Base-by-base conservation (phyloP, 2,329 filamentous ascomycete genomes). In the Fusarium begoniae region DNA sequence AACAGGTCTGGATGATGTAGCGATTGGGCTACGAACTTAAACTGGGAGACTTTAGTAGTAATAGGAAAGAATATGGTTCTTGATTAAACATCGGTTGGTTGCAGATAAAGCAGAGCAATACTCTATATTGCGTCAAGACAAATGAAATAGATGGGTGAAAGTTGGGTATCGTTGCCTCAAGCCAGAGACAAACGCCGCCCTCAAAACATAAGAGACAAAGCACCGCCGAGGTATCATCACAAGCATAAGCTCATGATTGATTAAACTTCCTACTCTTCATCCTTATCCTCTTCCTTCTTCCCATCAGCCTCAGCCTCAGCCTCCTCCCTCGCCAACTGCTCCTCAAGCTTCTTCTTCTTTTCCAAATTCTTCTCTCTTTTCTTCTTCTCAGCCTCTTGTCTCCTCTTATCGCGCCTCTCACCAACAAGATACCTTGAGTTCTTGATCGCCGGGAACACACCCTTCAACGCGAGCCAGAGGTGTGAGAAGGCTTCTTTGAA, bases 401-500 rank as follows among this genome's bases (percentile, higher is more conserved):
- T 59, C 18, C 28, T 51, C 7, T 37, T 17, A 15, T 67, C 32
- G 0, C 22, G 45, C 18, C 44, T 67, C 45, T 67, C 63, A 6
- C 65, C 51, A 2, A 67, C 8, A 1, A 67, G n/a, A 6, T 60
- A 67, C 0, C 32, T 37, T 1, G 50, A 18, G 6, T 35, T 67
- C 12, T 32, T 35, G 1, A 67, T 37, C 0, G n/a, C 63, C 0
- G 62, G 50, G 18, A 60, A 67, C 4, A 67, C 8, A 3, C 65
- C 65, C 32, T 60, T 53, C 2, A 67, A 47, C 1, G 65, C 65
- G 2, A 67, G 22, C 35, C 50, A 67, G 3, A 67, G 66, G 24
- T 67, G 65, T 1, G 53, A 60, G 9, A 67, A 38, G 9, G 45
- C 65, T 3, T 67, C 63, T 2, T 35, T 40, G 22, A 67, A 67